Conservation (phyloP, 345 rosid genomes). For the Reutealis trisperma region DNA sequence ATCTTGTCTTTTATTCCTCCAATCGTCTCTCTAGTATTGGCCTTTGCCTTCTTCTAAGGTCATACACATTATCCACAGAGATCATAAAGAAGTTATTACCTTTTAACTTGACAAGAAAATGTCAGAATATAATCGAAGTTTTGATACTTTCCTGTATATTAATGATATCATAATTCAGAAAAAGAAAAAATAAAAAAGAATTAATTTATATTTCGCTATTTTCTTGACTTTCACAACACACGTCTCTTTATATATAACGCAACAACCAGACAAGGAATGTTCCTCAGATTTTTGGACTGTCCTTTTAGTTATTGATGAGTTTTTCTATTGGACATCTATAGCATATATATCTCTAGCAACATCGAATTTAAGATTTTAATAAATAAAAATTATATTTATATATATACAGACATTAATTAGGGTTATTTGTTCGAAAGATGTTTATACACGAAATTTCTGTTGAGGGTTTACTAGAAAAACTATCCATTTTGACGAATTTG, state of each 20-base stretch:
- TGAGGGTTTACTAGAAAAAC: neutral
- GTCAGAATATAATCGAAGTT: constrained; percentile 9
- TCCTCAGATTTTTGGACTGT: neutral
- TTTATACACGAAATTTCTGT: no score
- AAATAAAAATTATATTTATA: no score
- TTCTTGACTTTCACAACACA: neutral
- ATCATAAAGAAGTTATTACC: no score
- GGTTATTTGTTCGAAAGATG: no score
- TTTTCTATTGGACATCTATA: no score
- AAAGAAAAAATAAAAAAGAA: neutral
- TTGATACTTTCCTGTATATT: neutral
- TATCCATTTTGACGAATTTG: neutral
- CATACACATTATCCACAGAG: neutral
- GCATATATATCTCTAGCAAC: no score
- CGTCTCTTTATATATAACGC: neutral
- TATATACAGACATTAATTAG: no score
- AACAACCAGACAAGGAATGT: neutral
- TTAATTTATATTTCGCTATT: neutral
- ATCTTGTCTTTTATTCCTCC: neutral
- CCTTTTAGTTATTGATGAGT: no score
- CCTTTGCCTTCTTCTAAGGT: constrained; percentile 17
- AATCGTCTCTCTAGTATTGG: neutral
- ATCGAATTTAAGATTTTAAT: no score
- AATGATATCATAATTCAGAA: neutral
- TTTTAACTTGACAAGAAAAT: neutral